Percentiles rank a stretch among this genome's conserved stretches.
These are phyloP conservation scores for Diplodia sapinea DNA, from an alignment of 2,329 filamentous ascomycete species.

Conservation along the genomic window DNA sequence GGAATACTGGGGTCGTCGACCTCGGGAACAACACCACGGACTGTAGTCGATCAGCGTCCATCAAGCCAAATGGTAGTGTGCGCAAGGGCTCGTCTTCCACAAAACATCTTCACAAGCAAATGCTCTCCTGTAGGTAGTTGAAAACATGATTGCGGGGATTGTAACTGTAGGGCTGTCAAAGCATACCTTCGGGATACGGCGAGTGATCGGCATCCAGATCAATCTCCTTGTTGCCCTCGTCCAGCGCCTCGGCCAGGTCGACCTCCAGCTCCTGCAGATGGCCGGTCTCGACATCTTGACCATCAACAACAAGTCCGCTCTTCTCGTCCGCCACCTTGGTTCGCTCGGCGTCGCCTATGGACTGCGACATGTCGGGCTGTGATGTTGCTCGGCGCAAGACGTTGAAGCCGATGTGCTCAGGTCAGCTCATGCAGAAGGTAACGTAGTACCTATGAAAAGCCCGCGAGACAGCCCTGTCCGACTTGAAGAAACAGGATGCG, in stretches of 20 bases:
- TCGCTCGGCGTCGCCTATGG: conserved; percentile 8
- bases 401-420: not conserved
- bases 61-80: not conserved
- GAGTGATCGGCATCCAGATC: conserved; percentile 30
- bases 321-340: conserved; percentile 19
- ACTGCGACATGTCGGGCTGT: conserved; percentile 8
- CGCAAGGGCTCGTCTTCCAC: no score
- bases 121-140: not conserved
- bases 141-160: not conserved
- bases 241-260: conserved; percentile 21
- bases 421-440: not conserved
- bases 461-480: not conserved
- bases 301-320: conserved; percentile 2
- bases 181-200: conserved; percentile 28
- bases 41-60: conserved; percentile 2
- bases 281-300: conserved; percentile 21
- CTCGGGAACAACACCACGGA: conserved; percentile 28
- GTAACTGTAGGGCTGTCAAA: not conserved
- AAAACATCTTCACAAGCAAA: not conserved
- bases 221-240: conserved; percentile 11
- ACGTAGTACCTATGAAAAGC: not conserved
- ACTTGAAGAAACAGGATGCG: not conserved
- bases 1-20: conserved; percentile 28
- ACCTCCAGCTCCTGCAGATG: conserved; percentile 30
- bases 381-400: not conserved